These are phyloP conservation scores for Geotrichum reessii DNA, from an alignment of 1,139 yeast species.

Conservation along the genomic window DNA sequence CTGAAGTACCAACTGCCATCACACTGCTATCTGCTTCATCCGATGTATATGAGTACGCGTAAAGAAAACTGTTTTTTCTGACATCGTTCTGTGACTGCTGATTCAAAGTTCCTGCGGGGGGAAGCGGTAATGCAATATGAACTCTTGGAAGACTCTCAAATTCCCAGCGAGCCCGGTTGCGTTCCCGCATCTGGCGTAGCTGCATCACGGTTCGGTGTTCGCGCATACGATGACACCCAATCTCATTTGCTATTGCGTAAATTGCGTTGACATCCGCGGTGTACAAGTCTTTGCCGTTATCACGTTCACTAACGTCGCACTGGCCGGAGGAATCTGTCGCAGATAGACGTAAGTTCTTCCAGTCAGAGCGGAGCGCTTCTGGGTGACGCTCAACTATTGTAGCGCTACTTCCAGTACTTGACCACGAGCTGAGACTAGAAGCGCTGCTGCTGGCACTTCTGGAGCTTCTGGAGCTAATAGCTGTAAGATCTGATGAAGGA, in stretches of 20 bases:
- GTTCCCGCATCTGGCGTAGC: background rate
- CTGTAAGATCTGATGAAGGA: background rate
- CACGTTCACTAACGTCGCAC: background rate
- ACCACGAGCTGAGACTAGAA: background rate
- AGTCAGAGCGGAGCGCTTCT: background rate
- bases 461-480: background rate
- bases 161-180: conserved; percentile 5
- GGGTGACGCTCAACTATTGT: conserved; percentile 1
- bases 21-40: background rate
- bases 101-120: background rate
- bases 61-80: background rate
- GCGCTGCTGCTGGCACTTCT: background rate
- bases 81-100: background rate
- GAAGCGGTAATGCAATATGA: background rate
- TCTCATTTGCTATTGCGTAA: conserved; percentile 8
- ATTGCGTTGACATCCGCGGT: background rate
- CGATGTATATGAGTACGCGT: background rate
- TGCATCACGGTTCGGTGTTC: conserved; percentile 1
- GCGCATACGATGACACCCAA: conserved; percentile 1
- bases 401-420: background rate
- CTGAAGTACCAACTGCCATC: background rate
- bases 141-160: conserved; percentile 1
- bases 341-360: background rate
- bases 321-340: background rate
- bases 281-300: background rate